Percentiles rank a stretch among this genome's conserved stretches.
These are phyloP conservation scores for Sordariomycetes sp. DNA, from an alignment of 2,329 filamentous ascomycete genomes.

Conservation along the genomic window DNA sequence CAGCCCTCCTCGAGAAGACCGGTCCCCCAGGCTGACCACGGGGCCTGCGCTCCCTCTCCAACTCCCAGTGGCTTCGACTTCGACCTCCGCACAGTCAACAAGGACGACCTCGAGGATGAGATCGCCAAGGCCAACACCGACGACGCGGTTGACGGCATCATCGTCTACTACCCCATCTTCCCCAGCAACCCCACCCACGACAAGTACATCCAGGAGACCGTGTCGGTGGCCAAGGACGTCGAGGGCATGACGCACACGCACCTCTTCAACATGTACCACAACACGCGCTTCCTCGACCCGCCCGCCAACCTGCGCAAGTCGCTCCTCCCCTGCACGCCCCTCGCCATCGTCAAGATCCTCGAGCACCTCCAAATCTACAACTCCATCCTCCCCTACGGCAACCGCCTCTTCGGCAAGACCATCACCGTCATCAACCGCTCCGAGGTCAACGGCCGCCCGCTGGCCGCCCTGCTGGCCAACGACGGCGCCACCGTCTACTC, in stretches of 20 bases:
- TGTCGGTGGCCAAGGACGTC: conserved; percentile 83
- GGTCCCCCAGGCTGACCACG: neutral
- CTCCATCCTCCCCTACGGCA: conserved; percentile 82
- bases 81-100: conserved; percentile 70
- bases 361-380: conserved; percentile 97
- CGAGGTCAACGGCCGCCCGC: conserved; percentile 87
- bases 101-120: conserved; percentile 82
- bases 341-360: conserved; percentile 93
- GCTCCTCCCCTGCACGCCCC: conserved; percentile 87
- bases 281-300: conserved; percentile 84
- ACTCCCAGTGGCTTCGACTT: conserved; percentile 74
- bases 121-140: conserved; percentile 80
- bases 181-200: conserved; percentile 70
- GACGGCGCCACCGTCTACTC: conserved; percentile 94
- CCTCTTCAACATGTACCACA: conserved; percentile 99
- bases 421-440: conserved; percentile 95
- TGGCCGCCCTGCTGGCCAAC: conserved; percentile 89
- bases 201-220: conserved; percentile 91
- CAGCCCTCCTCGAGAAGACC: neutral
- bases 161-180: conserved; percentile 98
- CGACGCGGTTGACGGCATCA: conserved; percentile 69
- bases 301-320: conserved; percentile 73
- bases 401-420: conserved; percentile 84
- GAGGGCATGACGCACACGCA: conserved; percentile 90
- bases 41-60: neutral